A percentile compares a stretch with the other conserved stretches of the same genome.
phyloP scores from a whole-genome alignment of 257 asterid genomes.

The Gentiana macrophylla region DNA sequence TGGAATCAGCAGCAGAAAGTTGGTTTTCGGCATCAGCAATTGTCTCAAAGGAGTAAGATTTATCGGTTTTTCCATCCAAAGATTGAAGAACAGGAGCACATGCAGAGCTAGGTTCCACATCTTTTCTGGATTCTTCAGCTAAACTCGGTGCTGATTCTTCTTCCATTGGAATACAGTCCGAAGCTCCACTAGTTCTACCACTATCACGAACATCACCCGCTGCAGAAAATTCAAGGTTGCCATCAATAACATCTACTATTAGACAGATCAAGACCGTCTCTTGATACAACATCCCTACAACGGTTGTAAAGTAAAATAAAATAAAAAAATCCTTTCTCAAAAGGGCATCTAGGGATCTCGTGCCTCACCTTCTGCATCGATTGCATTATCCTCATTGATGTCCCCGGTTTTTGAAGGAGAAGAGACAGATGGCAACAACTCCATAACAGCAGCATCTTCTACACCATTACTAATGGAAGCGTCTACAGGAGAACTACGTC shows the following conservation, averaged over 20 bases:
- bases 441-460: slow-evolving; percentile 4
- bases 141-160: too few relatives aligned
- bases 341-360: background rate
- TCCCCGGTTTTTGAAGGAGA: slow-evolving; percentile 1
- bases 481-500: slow-evolving; percentile 4
- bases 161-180: too few relatives aligned
- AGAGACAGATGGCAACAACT: slow-evolving; percentile 4
- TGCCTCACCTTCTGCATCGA: slow-evolving; percentile 9
- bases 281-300: too few relatives aligned
- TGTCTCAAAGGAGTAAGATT: background rate
- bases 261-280: too few relatives aligned
- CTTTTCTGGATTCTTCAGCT: too few relatives aligned
- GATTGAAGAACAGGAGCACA: too few relatives aligned
- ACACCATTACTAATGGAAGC: slow-evolving; percentile 4
- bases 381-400: slow-evolving; percentile 9
- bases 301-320: background rate
- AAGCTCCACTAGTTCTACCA: too few relatives aligned
- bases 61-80: slow-evolving; percentile 6
- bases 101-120: too few relatives aligned
- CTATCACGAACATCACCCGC: too few relatives aligned
- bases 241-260: too few relatives aligned
- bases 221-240: too few relatives aligned
- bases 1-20: background rate
- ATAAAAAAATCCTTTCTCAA: background rate
- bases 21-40: too few relatives aligned